Percentiles rank a stretch among this genome's conserved stretches.
Conservation (phyloP, 139 green algal species). For the Trebouxia sp. region DNA sequence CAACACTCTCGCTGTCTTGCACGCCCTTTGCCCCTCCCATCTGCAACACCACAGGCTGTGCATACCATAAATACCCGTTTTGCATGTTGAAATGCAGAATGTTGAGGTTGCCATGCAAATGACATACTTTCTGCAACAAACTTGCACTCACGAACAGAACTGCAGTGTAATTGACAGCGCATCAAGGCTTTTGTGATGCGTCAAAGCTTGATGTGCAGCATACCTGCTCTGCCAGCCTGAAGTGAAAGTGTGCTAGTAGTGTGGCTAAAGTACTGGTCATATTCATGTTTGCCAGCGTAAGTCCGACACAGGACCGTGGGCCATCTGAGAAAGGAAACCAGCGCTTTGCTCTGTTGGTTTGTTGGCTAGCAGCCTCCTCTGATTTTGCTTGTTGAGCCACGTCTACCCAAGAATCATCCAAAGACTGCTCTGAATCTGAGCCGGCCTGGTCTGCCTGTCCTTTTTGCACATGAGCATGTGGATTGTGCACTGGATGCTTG, state of each 20-base stretch:
- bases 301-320: conserved; percentile 65
- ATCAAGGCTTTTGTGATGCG: neutral
- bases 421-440: neutral
- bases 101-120: neutral
- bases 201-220: neutral
- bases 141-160: neutral
- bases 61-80: neutral
- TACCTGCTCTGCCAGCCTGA: conserved; percentile 51
- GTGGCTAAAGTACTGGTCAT: conserved; percentile 44
- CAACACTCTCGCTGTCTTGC: neutral
- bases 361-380: neutral
- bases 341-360: conserved; percentile 24
- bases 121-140: neutral
- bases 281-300: conserved; percentile 62
- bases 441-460: no score
- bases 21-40: conserved; percentile 66
- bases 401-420: neutral
- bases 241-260: conserved; percentile 49
- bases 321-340: conserved; percentile 64
- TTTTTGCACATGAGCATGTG: no score
- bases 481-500: no score
- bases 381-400: neutral
- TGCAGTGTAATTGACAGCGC: neutral
- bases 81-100: neutral
- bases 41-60: conserved; percentile 92